Percentiles rank a stretch among this genome's conserved stretches.
Evolutionary conservation across 2,329 filamentous ascomycete genomes (phyloP).

Genomic region (Epichloe sylvatica): DNA sequence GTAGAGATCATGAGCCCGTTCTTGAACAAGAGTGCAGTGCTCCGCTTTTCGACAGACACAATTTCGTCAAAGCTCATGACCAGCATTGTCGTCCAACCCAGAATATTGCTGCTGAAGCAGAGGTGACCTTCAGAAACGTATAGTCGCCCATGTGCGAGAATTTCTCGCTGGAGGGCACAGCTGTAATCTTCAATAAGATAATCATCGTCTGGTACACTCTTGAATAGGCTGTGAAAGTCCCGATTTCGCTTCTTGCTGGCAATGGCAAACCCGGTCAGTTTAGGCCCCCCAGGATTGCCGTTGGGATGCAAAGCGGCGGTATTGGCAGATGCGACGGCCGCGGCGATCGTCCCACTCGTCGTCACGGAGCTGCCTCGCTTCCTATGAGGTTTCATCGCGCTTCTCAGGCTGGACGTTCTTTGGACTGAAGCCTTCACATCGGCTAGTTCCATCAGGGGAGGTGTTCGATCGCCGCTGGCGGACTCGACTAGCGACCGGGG

Average conservation of each 20-base stretch:
- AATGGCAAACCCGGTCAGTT: conserved; percentile 87
- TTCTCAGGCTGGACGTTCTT: conserved; percentile 53
- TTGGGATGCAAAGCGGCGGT: conserved; percentile 53
- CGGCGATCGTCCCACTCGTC: conserved; percentile 51
- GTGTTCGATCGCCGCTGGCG: conserved; percentile 43
- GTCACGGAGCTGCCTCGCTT: conserved; percentile 74
- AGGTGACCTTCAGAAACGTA: conserved; percentile 96
- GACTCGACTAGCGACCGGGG: conserved; percentile 40
- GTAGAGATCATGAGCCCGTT: conserved; percentile 97
- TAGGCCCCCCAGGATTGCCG: conserved; percentile 46
- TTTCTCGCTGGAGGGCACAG: conserved; percentile 88
- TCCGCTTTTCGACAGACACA: conserved; percentile 92
- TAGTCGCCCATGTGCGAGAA: conserved; percentile 79
- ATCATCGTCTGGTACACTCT: conserved; percentile 94
- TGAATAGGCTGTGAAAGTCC: conserved; percentile 86
- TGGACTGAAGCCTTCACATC: conserved; percentile 49
- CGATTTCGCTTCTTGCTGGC: conserved; percentile 92
- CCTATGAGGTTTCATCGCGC: conserved; percentile 45
- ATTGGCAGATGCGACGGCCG: conserved; percentile 57
- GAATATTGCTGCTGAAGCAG: conserved; percentile 97
- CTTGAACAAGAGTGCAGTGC: conserved; percentile 86
- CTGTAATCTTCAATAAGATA: conserved; percentile 98
- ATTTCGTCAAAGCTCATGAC: conserved; percentile 98
- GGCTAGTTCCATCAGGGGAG: conserved; percentile 46
- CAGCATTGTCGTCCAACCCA: conserved; percentile 93